Percentiles rank a stretch among this genome's conserved stretches.
phyloP scores from a whole-genome alignment of 768 basidiomycete genomes.

The Goffeauzyma gilvescens region DNA sequence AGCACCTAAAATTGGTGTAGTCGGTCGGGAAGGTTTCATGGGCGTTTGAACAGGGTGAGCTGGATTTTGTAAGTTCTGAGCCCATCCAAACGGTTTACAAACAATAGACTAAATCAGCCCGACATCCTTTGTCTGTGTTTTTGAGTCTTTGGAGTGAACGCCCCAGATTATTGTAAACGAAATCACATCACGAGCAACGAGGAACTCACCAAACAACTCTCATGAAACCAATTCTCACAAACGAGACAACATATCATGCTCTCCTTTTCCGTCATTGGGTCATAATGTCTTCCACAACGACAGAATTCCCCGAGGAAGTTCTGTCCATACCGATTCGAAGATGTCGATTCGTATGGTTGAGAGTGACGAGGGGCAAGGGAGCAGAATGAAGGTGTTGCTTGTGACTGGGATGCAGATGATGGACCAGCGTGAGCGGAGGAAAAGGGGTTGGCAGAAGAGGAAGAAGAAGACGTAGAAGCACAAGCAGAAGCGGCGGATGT shows the following conservation, averaged over 20 bases:
- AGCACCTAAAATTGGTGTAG: no score
- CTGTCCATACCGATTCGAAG: constrained; percentile 18
- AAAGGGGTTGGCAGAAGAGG: no score
- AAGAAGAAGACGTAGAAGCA: no score
- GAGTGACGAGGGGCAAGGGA: background rate
- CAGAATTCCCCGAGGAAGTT: constrained; percentile 29
- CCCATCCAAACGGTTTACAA: no score
- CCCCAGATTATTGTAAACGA: no score
- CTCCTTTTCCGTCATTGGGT: constrained; percentile 27
- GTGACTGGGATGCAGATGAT: no score
- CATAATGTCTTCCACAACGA: constrained; percentile 24
- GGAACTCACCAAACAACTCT: constrained; percentile 11
- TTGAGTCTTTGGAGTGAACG: no score
- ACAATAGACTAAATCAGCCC: no score
- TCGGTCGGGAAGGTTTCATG: background rate
- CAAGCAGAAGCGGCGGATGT: no score
- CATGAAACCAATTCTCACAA: constrained; percentile 33
- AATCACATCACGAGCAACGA: no score
- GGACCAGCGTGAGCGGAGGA: no score
- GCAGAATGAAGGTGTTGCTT: background rate
- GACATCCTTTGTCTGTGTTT: no score
- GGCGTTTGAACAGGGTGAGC: background rate
- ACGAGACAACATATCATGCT: constrained; percentile 28
- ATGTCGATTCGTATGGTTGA: constrained; percentile 12
- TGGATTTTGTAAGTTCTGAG: constrained; percentile 1